These are phyloP conservation scores for Platanthera zijinensis DNA, from an alignment of 106 monocot species.

Conservation along the genomic window DNA sequence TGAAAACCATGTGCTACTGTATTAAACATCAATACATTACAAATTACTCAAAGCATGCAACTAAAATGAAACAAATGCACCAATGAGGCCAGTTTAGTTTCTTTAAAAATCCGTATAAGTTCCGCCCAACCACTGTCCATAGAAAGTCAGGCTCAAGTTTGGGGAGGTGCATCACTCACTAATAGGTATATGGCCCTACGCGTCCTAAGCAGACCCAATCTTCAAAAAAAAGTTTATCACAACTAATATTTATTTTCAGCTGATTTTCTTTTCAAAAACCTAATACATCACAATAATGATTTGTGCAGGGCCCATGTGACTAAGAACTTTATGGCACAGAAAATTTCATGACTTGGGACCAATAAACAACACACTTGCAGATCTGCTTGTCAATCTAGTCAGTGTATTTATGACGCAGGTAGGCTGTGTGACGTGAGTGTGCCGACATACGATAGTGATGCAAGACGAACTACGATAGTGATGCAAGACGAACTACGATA, in stretches of 20 bases:
- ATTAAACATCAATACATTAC: slow-evolving; percentile 3
- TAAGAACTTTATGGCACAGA: too few relatives aligned
- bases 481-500: too few relatives aligned
- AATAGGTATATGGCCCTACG: background rate
- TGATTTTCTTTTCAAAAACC: background rate
- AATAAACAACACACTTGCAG: too few relatives aligned
- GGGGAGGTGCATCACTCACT: background rate
- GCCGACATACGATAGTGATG: too few relatives aligned
- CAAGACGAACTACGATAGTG: too few relatives aligned
- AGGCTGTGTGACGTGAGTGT: too few relatives aligned
- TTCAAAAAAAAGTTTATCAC: background rate
- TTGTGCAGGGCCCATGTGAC: background rate
- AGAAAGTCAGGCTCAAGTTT: background rate
- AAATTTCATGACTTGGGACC: too few relatives aligned
- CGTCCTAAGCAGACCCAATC: background rate
- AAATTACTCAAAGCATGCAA: background rate
- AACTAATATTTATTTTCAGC: too few relatives aligned
- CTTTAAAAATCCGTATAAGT: background rate
- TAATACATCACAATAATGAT: background rate
- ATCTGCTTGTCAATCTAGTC: too few relatives aligned
- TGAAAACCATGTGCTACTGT: slow-evolving; percentile 21
- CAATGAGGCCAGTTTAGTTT: background rate
- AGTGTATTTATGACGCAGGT: too few relatives aligned
- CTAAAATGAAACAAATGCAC: background rate
- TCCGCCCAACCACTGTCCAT: too few relatives aligned